Evolutionary conservation across 192 early-diverging fungal species (phyloP).

Genomic region (Coemansia asiatica): DNA sequence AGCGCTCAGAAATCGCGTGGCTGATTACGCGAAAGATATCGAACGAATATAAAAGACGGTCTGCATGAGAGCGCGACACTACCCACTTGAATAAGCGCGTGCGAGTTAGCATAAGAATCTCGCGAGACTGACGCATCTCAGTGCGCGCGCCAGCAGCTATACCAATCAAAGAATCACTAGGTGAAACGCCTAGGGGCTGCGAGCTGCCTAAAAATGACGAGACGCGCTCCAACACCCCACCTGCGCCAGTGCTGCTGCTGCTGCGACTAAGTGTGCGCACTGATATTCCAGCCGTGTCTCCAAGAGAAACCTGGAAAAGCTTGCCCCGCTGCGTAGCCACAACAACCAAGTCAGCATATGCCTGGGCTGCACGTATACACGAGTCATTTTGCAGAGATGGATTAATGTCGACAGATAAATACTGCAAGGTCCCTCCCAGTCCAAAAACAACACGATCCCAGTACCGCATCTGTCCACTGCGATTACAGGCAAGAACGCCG

Average conservation of each 20-base stretch:
- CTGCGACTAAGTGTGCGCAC: slow-evolving; percentile 19
- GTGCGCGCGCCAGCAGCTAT: slow-evolving; percentile 37
- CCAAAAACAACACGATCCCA: slow-evolving; percentile 50
- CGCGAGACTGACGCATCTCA: slow-evolving; percentile 51
- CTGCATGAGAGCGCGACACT: slow-evolving; percentile 33
- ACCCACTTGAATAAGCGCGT: slow-evolving; percentile 42
- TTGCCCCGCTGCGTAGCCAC: slow-evolving; percentile 32
- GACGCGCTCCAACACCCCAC: slow-evolving; percentile 33
- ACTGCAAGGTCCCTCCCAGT: slow-evolving; percentile 39
- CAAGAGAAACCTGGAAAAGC: slow-evolving; percentile 36
- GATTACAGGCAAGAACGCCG: slow-evolving; percentile 36
- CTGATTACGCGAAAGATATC: slow-evolving; percentile 14
- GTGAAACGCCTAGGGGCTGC: neutral
- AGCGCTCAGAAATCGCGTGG: slow-evolving; percentile 4
- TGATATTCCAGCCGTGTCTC: slow-evolving; percentile 6
- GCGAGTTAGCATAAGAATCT: slow-evolving; percentile 44
- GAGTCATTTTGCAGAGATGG: slow-evolving; percentile 9
- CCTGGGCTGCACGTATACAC: slow-evolving; percentile 21
- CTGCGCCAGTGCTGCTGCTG: slow-evolving; percentile 5
- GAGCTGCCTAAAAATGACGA: slow-evolving; percentile 43
- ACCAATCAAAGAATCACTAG: slow-evolving; percentile 24
- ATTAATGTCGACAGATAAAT: slow-evolving; percentile 5
- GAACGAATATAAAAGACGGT: slow-evolving; percentile 23
- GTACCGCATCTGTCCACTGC: slow-evolving; percentile 45
- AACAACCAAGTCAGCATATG: slow-evolving; percentile 20